Evolutionary conservation across 768 basidiomycete species (phyloP).

Genomic region (Mycena kentingensis): DNA sequence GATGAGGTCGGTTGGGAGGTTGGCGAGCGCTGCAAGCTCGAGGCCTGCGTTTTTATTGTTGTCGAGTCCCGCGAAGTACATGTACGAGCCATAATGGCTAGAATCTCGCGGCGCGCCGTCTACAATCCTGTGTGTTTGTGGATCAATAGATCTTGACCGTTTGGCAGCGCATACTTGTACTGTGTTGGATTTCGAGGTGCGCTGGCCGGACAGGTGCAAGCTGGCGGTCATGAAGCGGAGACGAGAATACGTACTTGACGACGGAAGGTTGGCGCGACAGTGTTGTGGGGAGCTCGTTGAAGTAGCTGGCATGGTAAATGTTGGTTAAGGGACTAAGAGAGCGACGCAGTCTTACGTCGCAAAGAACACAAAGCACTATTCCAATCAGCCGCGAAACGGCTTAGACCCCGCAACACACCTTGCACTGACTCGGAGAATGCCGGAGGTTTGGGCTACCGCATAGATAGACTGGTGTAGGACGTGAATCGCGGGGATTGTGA

Average conservation of each 20-base stretch:
- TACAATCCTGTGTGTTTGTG: slow-evolving; percentile 81
- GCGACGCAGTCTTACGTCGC: slow-evolving; percentile 58
- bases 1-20: slow-evolving; percentile 76
- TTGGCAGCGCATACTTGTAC: too few relatives aligned
- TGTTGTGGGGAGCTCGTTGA: slow-evolving; percentile 75
- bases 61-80: neutral
- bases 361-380: slow-evolving; percentile 80
- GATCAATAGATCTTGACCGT: too few relatives aligned
- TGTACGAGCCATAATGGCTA: slow-evolving; percentile 75
- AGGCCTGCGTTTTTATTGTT: slow-evolving; percentile 66
- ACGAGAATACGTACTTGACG: slow-evolving; percentile 60
- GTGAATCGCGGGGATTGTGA: too few relatives aligned
- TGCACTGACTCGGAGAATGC: slow-evolving; percentile 66
- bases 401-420: slow-evolving; percentile 45
- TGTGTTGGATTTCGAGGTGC: slow-evolving; percentile 50
- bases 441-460: too few relatives aligned
- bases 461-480: too few relatives aligned
- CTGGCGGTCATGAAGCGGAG: slow-evolving; percentile 39
- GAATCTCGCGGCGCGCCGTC: slow-evolving; percentile 66
- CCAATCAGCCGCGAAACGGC: neutral
- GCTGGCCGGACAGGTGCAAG: slow-evolving; percentile 81
- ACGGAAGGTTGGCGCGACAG: slow-evolving; percentile 78
- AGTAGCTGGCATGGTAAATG: slow-evolving; percentile 77
- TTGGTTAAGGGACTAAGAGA: slow-evolving; percentile 4
- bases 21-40: slow-evolving; percentile 85